These are phyloP conservation scores for Hypoxylon lienhwacheense DNA, from an alignment of 495 filamentous ascomycete species.

Conservation along the genomic window DNA sequence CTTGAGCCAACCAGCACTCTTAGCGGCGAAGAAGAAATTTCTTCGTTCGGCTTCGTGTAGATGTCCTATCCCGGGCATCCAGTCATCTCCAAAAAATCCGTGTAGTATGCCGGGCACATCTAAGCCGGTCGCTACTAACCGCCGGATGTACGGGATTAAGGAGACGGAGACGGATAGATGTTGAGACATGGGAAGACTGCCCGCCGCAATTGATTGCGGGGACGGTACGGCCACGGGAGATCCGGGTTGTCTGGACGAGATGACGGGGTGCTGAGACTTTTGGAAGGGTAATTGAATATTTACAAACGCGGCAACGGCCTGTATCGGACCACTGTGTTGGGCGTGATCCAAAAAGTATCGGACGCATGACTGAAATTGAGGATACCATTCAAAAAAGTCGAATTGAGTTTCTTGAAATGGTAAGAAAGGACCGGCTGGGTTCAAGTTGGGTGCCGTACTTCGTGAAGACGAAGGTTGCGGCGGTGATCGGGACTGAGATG, in stretches of 20 bases:
- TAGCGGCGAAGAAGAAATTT: slow-evolving; percentile 94
- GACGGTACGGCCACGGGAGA: slow-evolving; percentile 35
- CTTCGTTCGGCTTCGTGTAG: slow-evolving; percentile 87
- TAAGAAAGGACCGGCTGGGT: slow-evolving; percentile 27
- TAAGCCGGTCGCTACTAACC: slow-evolving; percentile 88
- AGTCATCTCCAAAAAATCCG: slow-evolving; percentile 95
- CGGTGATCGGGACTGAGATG: slow-evolving; percentile 29
- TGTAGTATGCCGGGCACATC: slow-evolving; percentile 83
- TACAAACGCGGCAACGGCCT: slow-evolving; percentile 87
- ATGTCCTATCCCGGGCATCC: slow-evolving; percentile 73
- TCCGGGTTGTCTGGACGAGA: slow-evolving; percentile 38
- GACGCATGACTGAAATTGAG: slow-evolving; percentile 87
- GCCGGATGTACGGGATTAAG: slow-evolving; percentile 84
- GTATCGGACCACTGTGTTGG: slow-evolving; percentile 78
- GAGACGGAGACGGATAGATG: slow-evolving; percentile 59
- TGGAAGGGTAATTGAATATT: slow-evolving; percentile 82
- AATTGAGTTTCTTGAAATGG: slow-evolving; percentile 54
- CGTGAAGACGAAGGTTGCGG: slow-evolving; percentile 28
- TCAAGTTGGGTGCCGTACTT: slow-evolving; percentile 24
- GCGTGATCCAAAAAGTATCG: slow-evolving; percentile 92
- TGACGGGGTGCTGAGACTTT: slow-evolving; percentile 41
- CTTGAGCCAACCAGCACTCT: slow-evolving; percentile 82
- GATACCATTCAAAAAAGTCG: slow-evolving; percentile 93
- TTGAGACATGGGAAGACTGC: slow-evolving; percentile 32
- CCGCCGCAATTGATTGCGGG: slow-evolving; percentile 31